phyloP scores from a whole-genome alignment of 2,329 filamentous ascomycete genomes.

The Monosporascus sp. region DNA sequence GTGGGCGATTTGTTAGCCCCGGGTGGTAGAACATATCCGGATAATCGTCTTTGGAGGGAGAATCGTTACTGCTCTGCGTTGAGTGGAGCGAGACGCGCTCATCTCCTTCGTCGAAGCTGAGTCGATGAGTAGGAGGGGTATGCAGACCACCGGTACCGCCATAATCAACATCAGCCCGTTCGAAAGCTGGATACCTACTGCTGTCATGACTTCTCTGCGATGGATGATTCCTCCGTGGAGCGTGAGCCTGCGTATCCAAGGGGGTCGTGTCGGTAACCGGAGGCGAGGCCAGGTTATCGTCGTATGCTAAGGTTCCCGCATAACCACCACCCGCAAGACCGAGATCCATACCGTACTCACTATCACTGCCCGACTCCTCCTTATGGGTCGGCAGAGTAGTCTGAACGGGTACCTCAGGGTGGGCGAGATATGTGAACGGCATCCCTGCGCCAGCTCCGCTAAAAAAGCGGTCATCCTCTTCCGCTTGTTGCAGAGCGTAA shows the following conservation, averaged over 20 bases:
- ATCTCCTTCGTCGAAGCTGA: slow-evolving; percentile 92
- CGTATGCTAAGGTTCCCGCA: slow-evolving; percentile 47
- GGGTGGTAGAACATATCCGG: slow-evolving; percentile 94
- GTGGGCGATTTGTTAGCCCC: slow-evolving; percentile 63
- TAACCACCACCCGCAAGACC: slow-evolving; percentile 71
- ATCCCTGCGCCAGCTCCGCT: slow-evolving; percentile 39
- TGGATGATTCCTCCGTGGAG: slow-evolving; percentile 33
- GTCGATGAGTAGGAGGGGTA: slow-evolving; percentile 65
- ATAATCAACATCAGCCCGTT: slow-evolving; percentile 73
- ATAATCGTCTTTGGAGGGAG: slow-evolving; percentile 66
- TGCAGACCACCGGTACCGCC: slow-evolving; percentile 86
- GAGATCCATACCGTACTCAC: slow-evolving; percentile 72
- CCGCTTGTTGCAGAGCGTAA: slow-evolving; percentile 77
- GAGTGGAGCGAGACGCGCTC: slow-evolving; percentile 61
- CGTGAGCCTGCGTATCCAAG: slow-evolving; percentile 44
- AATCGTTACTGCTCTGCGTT: slow-evolving; percentile 57
- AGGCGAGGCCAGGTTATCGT: slow-evolving; percentile 39
- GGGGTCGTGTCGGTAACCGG: slow-evolving; percentile 34
- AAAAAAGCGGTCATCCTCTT: slow-evolving; percentile 67
- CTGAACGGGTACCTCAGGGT: slow-evolving; percentile 28
- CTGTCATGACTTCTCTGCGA: slow-evolving; percentile 36
- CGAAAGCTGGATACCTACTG: slow-evolving; percentile 39
- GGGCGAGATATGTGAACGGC: slow-evolving; percentile 44
- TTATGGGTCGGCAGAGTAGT: slow-evolving; percentile 40
- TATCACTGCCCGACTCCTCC: slow-evolving; percentile 61